Percentiles rank a stretch among this genome's conserved stretches.
These are phyloP conservation scores for Umbilicus rupestris DNA, from an alignment of 164 flowering plant species.

Conservation along the genomic window DNA sequence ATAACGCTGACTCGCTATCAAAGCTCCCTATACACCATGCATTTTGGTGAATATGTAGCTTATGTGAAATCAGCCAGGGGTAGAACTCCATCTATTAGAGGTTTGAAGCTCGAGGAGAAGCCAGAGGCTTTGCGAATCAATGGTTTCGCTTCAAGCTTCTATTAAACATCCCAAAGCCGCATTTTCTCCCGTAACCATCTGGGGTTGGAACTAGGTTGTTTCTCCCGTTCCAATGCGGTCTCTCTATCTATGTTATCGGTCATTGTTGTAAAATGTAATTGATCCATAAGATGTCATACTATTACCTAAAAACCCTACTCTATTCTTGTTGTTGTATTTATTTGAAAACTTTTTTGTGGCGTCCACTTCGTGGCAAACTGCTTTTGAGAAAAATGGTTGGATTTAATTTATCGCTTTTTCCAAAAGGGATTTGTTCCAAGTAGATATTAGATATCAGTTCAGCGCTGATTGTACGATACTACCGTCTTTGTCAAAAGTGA, in stretches of 20 bases:
- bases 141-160: background rate
- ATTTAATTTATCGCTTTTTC: too few species aligned
- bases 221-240: background rate
- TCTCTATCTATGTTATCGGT: background rate
- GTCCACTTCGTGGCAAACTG: too few species aligned
- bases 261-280: background rate
- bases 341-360: too few species aligned
- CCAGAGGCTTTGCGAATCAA: background rate
- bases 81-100: constrained; percentile 5
- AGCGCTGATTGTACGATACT: too few species aligned
- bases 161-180: background rate
- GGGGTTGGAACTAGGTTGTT: background rate
- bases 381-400: too few species aligned
- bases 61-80: constrained; percentile 6
- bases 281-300: too few species aligned
- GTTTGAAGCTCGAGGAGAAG: constrained; percentile 6
- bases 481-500: too few species aligned
- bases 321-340: too few species aligned
- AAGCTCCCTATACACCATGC: constrained; percentile 84
- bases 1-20: constrained; percentile 79
- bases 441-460: too few species aligned
- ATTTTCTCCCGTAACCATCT: background rate
- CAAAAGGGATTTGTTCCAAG: too few species aligned
- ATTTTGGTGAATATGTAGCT: constrained; percentile 47
- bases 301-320: too few species aligned